These are phyloP conservation scores for Endothia cerciana DNA, from an alignment of 2,329 filamentous ascomycete species.

Conservation along the genomic window DNA sequence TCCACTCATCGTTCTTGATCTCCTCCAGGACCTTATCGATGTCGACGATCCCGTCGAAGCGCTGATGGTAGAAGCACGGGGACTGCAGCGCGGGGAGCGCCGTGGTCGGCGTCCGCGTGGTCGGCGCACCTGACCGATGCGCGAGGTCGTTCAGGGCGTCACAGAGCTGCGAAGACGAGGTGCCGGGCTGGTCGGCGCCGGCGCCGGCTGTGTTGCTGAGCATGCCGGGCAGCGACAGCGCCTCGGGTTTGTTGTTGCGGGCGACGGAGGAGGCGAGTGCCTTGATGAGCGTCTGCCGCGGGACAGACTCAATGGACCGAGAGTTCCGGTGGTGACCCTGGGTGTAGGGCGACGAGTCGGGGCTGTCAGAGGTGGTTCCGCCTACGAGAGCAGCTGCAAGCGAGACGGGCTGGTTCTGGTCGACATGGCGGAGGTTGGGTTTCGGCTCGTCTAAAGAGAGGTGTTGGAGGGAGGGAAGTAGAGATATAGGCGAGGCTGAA, in stretches of 20 bases:
- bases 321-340: constrained; percentile 51
- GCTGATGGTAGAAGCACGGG: constrained; percentile 96
- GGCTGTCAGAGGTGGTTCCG: constrained; percentile 36
- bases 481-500: constrained; percentile 19
- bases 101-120: constrained; percentile 41
- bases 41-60: constrained; percentile 95
- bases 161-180: constrained; percentile 65
- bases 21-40: constrained; percentile 94
- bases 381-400: constrained; percentile 28
- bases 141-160: constrained; percentile 61
- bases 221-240: constrained; percentile 65
- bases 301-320: constrained; percentile 67
- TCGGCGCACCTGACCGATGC: constrained; percentile 34
- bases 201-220: constrained; percentile 48
- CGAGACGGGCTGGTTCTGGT: constrained; percentile 26
- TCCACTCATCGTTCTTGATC: constrained; percentile 83
- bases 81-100: constrained; percentile 77
- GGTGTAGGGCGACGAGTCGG: constrained; percentile 34
- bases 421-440: constrained; percentile 29
- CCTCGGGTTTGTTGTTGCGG: constrained; percentile 63
- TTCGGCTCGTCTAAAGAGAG: constrained; percentile 23
- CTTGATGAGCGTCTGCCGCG: constrained; percentile 82
- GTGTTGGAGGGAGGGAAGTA: constrained; percentile 20
- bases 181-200: constrained; percentile 43
- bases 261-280: constrained; percentile 67